Base-by-base conservation (phyloP, 2,329 filamentous ascomycete species). In the Penicillium occitanis region DNA sequence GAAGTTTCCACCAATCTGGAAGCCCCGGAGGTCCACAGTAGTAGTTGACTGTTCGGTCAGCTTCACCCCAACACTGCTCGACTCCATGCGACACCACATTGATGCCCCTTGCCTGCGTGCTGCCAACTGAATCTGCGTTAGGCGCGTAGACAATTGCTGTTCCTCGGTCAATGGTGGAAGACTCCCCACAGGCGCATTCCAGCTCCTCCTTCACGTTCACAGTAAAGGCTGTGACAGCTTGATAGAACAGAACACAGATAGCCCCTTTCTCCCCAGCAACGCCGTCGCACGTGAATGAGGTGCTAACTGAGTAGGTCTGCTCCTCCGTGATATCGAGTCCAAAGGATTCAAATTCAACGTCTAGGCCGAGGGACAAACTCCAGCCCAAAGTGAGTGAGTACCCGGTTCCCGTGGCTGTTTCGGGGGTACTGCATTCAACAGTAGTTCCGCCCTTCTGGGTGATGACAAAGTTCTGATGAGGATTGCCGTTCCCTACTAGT, bases 381-480 rank as follows among this genome's bases (percentile, higher is more conserved):
- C 50, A 53, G 50, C 50, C 50, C 17, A 53, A 22, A 33, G 25
- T 33, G 28, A 35, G 25, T n/a, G 50, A 30, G 28, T 53, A 53
- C 1, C 50, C 50, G 17, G 50, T 53, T 33, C 50, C 50, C 17
- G 50, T 53, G 17, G 50, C 33, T 33, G 50, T 33, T 5, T 33
- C 50, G 17, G 25, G 13, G 17, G 25, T 53, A 53, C 17, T n/a
- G 28, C 50, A 53, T 17, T 30, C 50, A n/a, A 53, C 50, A n/a
- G 17, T 30, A 17, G 50, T 53, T n/a, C 50, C 50, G 1, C 50
- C 50, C 14, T 53, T 53, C 28, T 53, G 50, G 28, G 50, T 53
- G 25, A 53, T 53, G 28, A 53, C 50, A n/a, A 53, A 53, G 50
- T 53, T 53, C 50, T 53, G 50, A 53, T 53, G 50, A 35, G 50